phyloP scores from a whole-genome alignment of 208 protist genomes.

The Angomonas ambiguus region DNA sequence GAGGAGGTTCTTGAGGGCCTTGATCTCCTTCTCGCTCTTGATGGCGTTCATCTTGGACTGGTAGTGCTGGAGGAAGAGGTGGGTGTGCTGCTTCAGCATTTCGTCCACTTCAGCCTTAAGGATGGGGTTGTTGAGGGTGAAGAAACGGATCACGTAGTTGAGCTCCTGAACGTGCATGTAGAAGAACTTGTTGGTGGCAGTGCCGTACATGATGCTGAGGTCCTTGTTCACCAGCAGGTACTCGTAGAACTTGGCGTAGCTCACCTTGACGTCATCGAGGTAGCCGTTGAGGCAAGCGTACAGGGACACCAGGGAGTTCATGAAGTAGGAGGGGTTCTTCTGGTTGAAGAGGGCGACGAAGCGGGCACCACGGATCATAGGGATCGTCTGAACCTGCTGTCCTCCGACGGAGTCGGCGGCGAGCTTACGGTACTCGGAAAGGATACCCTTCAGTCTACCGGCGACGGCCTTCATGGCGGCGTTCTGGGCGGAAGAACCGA shows the following conservation, averaged over 20 bases:
- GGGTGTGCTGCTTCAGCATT: constrained; percentile 83
- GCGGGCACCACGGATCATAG: constrained; percentile 80
- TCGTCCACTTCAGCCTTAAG: constrained; percentile 73
- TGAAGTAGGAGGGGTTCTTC: constrained; percentile 83
- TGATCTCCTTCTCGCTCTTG: constrained; percentile 85
- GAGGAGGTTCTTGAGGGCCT: constrained; percentile 85
- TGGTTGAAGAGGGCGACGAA: constrained; percentile 85
- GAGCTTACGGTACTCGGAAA: constrained; percentile 93
- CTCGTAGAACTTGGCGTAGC: constrained; percentile 89
- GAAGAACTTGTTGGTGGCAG: constrained; percentile 86
- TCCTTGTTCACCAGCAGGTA: constrained; percentile 85
- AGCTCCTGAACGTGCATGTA: constrained; percentile 84
- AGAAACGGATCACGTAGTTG: constrained; percentile 82
- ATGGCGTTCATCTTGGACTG: constrained; percentile 88
- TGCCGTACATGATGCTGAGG: constrained; percentile 77
- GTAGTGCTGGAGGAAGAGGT: constrained; percentile 80
- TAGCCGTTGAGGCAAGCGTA: constrained; percentile 82
- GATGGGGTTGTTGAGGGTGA: constrained; percentile 72
- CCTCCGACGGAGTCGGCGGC: constrained; percentile 80
- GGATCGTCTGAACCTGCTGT: constrained; percentile 64
- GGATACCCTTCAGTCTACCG: constrained; percentile 89
- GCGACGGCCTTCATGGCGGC: constrained; percentile 92
- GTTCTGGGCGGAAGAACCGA: constrained; percentile 91
- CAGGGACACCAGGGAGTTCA: constrained; percentile 75
- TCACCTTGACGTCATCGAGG: constrained; percentile 83